A percentile compares a stretch with the other conserved stretches of the same genome.
Evolutionary conservation across 495 filamentous ascomycete genomes (phyloP).

Genomic region (Penicillium angulare): DNA sequence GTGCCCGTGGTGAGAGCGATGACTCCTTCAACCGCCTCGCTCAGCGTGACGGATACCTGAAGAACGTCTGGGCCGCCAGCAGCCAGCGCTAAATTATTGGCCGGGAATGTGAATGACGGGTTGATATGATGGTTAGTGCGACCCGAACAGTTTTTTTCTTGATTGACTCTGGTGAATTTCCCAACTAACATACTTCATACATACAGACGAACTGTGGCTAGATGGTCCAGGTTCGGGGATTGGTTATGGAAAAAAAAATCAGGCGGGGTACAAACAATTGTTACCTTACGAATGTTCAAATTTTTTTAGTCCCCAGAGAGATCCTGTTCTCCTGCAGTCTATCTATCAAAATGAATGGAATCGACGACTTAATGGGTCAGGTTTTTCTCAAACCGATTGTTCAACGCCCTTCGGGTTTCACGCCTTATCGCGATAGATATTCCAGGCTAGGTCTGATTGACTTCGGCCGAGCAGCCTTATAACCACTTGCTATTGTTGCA

Average conservation of each 20-base stretch:
- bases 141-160: too few species aligned
- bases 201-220: conserved; percentile 28
- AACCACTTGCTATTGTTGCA: background rate
- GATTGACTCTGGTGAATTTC: background rate
- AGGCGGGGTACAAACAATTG: conserved; percentile 27
- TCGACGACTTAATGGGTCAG: conserved; percentile 33
- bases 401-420: conserved; percentile 4
- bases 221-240: conserved; percentile 33
- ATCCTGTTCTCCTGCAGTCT: conserved; percentile 31
- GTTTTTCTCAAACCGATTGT: conserved; percentile 20
- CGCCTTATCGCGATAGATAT: conserved; percentile 15
- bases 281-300: conserved; percentile 15
- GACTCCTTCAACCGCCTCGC: conserved; percentile 93
- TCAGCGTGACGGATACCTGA: conserved; percentile 93
- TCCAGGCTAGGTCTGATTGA: background rate
- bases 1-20: conserved; percentile 96
- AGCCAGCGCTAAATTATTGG: conserved; percentile 60
- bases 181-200: background rate
- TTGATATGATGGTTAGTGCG: conserved; percentile 34
- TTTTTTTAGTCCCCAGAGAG: conserved; percentile 22
- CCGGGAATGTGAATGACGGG: conserved; percentile 26
- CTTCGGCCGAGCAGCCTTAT: background rate
- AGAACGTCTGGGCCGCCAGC: conserved; percentile 86
- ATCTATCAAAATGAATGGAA: conserved; percentile 37
- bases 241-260: conserved; percentile 23